Evolutionary conservation across 2,329 filamentous ascomycete genomes (phyloP).

Genomic region (Bipolaris bicolor): DNA sequence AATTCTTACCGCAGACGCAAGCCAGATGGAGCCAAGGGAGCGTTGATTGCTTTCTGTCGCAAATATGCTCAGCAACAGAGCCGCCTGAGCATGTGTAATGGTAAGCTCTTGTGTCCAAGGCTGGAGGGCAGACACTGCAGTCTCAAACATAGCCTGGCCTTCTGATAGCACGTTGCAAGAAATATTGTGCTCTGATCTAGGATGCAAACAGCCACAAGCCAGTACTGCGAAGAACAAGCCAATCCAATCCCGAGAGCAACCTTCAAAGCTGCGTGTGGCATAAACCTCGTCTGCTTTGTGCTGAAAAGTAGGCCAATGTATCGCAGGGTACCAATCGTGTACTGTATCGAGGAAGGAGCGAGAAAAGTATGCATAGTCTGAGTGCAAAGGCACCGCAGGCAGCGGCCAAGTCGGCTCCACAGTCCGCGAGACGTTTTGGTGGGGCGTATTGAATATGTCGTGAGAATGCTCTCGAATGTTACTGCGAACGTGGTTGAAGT

Average conservation of each 20-base stretch:
- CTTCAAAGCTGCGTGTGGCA: conserved; percentile 64
- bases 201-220: conserved; percentile 80
- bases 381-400: conserved; percentile 72
- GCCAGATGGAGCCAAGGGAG: conserved; percentile 84
- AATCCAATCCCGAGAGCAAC: conserved; percentile 71
- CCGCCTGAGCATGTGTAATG: conserved; percentile 74
- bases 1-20: conserved; percentile 78
- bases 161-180: conserved; percentile 60
- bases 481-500: conserved; percentile 72
- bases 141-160: conserved; percentile 72
- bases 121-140: conserved; percentile 72
- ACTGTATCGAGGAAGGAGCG: conserved; percentile 76
- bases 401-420: conserved; percentile 54
- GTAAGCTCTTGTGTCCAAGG: conserved; percentile 81
- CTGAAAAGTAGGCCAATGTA: conserved; percentile 87
- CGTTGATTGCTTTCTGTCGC: conserved; percentile 86
- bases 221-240: conserved; percentile 83
- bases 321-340: conserved; percentile 80
- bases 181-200: conserved; percentile 61
- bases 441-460: conserved; percentile 80
- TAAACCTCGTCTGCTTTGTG: conserved; percentile 79
- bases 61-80: conserved; percentile 77
- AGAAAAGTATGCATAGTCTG: conserved; percentile 73
- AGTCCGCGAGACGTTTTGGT: conserved; percentile 59
- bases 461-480: conserved; percentile 76